Evolutionary conservation across 2,329 filamentous ascomycete genomes (phyloP), one percentile per base, ranked within the genome.

Genomic region (Ramichloridium luteum): DNA sequence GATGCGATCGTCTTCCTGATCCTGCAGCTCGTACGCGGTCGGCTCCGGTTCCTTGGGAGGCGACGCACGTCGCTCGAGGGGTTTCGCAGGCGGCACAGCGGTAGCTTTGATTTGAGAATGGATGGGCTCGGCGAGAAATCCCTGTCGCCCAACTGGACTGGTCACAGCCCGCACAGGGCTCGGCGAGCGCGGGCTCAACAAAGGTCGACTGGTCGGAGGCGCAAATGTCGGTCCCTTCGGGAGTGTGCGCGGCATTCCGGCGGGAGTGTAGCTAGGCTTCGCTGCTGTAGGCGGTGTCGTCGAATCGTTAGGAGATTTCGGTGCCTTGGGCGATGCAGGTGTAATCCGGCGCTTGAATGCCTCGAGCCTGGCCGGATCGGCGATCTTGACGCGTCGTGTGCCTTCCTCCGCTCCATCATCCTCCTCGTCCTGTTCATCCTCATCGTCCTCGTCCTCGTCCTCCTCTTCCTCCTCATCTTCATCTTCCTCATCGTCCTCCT

Each of bases 1-100:
- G 14, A 80, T 68, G 17, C 72, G 67, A 15, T 79, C 76, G 41
- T 81, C 77, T 41, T 83, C 78, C 30, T 82, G 72, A 34, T 81
- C 74, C 13, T 72, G 60, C 2, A 81, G 60, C 3, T 70, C 59
- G 37, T 42, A 59, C 18, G 55, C 51, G 27, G 58, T 56, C 10
- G 59, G 56, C 28, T 56, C 56, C 15, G 49, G 46, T 11, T 59
- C 53, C 37, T 55, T 54, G 4, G 46, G 39, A 6, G 48, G 43
- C 16, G 48, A 31, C 12, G 46, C 32, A 13, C 46, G 43, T 12
- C 56, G 38, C 13, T 57, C 49, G 27, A 47, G 34, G 10, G 52
- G 48, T 25, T 50, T 50, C 2, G 48, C 47, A 15, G 50, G 48
- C 12, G 51, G 50, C 4, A 59, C 41, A 13, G 43, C 44, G 23